Percentiles rank a stretch among this genome's conserved stretches.
phyloP scores from a whole-genome alignment of 306 rosid genomes.

The Casuarina cunninghamiana region DNA sequence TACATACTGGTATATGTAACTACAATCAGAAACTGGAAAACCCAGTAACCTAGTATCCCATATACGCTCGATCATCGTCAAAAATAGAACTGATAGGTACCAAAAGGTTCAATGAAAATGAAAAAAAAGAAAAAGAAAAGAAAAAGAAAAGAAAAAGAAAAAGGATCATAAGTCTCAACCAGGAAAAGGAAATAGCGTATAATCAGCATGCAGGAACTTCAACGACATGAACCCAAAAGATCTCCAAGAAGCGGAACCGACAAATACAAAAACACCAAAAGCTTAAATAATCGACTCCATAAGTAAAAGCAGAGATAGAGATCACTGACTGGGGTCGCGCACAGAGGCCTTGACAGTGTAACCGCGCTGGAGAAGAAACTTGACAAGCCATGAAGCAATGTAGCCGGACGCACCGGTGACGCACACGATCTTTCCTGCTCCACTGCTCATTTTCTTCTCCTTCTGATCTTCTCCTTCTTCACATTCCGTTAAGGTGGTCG shows the following conservation, averaged over 20 bases:
- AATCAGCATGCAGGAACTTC: neutral
- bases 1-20: neutral
- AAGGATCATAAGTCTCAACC: slow-evolving; percentile 4
- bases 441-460: slow-evolving; percentile 27
- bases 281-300: neutral
- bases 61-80: slow-evolving; percentile 5
- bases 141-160: too few species aligned
- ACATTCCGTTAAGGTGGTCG: neutral
- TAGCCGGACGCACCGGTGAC: slow-evolving; percentile 58
- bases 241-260: neutral
- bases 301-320: neutral
- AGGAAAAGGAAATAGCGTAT: neutral
- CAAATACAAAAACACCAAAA: neutral
- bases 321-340: slow-evolving; percentile 44
- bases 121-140: too few species aligned
- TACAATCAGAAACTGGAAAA: neutral
- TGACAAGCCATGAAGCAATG: slow-evolving; percentile 60
- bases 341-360: slow-evolving; percentile 56
- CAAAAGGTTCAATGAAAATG: slow-evolving; percentile 2
- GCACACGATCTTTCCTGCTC: too few species aligned
- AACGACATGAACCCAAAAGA: neutral
- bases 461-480: neutral
- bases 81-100: neutral
- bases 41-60: neutral
- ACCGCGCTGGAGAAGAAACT: slow-evolving; percentile 50